These are phyloP conservation scores for Podospora bellae-mahoneyi DNA, from an alignment of 495 filamentous ascomycete genomes.

Conservation along the genomic window DNA sequence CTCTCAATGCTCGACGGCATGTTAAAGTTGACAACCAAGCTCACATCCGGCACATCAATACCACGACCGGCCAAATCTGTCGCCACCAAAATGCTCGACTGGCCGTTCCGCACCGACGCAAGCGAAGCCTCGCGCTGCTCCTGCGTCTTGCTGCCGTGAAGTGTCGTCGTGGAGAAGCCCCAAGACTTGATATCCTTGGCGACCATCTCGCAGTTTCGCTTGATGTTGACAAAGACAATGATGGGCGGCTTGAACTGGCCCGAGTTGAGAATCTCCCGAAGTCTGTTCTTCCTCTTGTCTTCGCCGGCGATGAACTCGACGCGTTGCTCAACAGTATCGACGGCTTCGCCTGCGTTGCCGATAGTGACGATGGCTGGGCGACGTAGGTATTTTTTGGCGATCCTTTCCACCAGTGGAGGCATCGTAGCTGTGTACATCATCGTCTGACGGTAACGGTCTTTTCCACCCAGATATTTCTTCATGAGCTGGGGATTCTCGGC, in stretches of 20 bases:
- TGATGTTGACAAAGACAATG: conserved; percentile 99
- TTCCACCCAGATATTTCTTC: conserved; percentile 75
- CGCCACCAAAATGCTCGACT: conserved; percentile 86
- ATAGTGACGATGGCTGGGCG: conserved; percentile 94
- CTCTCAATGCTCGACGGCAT: conserved; percentile 93
- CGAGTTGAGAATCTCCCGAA: conserved; percentile 83
- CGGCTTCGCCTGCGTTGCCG: conserved; percentile 92
- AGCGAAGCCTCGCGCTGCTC: conserved; percentile 96
- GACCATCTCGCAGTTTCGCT: conserved; percentile 95
- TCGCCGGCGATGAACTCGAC: conserved; percentile 90
- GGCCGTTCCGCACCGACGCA: conserved; percentile 74
- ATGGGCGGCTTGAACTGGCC: conserved; percentile 87
- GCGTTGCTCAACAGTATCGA: conserved; percentile 96
- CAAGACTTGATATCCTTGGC: conserved; percentile 93
- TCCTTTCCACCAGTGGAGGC: conserved; percentile 89
- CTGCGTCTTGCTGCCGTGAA: conserved; percentile 95
- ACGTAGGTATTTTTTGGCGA: conserved; percentile 92
- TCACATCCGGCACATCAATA: conserved; percentile 97
- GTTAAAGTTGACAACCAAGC: conserved; percentile 96
- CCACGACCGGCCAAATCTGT: conserved; percentile 95
- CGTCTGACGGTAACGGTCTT: conserved; percentile 90
- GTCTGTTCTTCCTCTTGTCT: conserved; percentile 95
- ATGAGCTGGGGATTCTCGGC: conserved; percentile 84
- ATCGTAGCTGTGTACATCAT: conserved; percentile 99
- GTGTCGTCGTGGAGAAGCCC: conserved; percentile 85